Evolutionary conservation across 179 eudicot species (phyloP), one percentile per base, ranked within the genome.

Genomic region (Drosera spatulata): DNA sequence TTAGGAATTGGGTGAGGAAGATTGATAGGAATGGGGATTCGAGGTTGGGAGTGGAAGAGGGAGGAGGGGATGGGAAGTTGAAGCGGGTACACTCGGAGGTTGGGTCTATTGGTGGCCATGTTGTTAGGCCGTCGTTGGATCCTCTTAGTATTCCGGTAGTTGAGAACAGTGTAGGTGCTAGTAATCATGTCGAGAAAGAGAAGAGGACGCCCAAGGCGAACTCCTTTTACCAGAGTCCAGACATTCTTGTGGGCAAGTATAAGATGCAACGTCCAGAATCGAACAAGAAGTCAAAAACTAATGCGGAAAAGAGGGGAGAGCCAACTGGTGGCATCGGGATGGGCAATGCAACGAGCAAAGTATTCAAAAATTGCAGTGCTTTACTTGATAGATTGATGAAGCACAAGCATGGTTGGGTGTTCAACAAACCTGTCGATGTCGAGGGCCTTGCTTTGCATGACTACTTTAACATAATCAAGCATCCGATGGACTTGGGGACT

Each of bases 181-280:
- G 78, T 71, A 85, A 80, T 22, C 68, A 60, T 59, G 51, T 43
- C 50, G 98, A 82, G 63, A 91, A 85, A 62, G 91, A 86, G 56
- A 85, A 81, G 79, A 73, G 95, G 71, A 84, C 89, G 2, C 93
- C 88, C 0, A 87, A 76, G 67, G 94, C 73, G 1, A 83, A 83
- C 52, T 82, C 77, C 69, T 77, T 74, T 50, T 85, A 82, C 69
- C 76, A 78, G 68, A 85, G 76, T 55, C 64, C 83, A 0, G 95
- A 90, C 45, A 81, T 85, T 56, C 72, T 85, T 61, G 70, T 78
- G 37, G 87, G 79, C 13, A 88, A 88, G 72, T 88, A 85, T 38
- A 82, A 64, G 76, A 59, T 63, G 10, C 69, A 62, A n/a, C 63
- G 50, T 61, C 41, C 68, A 2, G 76, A 77, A 50, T 72, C 58